A percentile compares a stretch with the other conserved stretches of the same genome.
Evolutionary conservation across 495 filamentous ascomycete species (phyloP).

Genomic region (Talaromyces wortmannii): DNA sequence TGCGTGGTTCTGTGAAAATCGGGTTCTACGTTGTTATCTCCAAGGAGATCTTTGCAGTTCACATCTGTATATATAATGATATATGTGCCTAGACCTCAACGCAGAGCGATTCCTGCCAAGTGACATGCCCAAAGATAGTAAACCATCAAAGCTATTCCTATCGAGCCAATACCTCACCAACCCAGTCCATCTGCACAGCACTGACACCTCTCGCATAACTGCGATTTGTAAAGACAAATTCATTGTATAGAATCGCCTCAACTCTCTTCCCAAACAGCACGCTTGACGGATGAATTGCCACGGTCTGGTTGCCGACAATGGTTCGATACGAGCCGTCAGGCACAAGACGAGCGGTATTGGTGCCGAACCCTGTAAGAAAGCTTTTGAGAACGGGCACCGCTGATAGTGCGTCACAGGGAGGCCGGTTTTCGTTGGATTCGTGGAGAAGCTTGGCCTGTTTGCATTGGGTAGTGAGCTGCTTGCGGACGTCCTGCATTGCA

Average conservation of each 20-base stretch:
- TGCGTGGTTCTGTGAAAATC: neutral
- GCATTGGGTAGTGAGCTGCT: constrained; percentile 70
- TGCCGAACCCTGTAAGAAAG: constrained; percentile 73
- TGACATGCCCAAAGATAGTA: neutral
- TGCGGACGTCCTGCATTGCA: constrained; percentile 62
- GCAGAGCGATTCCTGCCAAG: too few species aligned
- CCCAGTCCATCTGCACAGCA: constrained; percentile 81
- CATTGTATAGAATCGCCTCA: constrained; percentile 92
- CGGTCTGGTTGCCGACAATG: constrained; percentile 71
- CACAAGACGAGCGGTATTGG: constrained; percentile 75
- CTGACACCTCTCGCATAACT: constrained; percentile 89
- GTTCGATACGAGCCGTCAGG: constrained; percentile 86
- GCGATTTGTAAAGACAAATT: constrained; percentile 90
- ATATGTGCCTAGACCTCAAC: too few species aligned
- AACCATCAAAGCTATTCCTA: neutral
- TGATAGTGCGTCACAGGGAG: constrained; percentile 18
- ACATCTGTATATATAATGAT: too few species aligned
- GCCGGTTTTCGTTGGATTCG: constrained; percentile 2
- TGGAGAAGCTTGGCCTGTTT: constrained; percentile 34
- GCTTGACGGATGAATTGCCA: constrained; percentile 85
- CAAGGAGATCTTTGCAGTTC: neutral
- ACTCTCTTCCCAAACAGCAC: constrained; percentile 79
- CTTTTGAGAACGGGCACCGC: constrained; percentile 59
- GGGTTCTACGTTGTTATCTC: too few species aligned
- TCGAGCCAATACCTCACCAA: constrained; percentile 56